Evolutionary conservation across 2,329 filamentous ascomycete species (phyloP).

Genomic region (Furcasterigmium sp.): DNA sequence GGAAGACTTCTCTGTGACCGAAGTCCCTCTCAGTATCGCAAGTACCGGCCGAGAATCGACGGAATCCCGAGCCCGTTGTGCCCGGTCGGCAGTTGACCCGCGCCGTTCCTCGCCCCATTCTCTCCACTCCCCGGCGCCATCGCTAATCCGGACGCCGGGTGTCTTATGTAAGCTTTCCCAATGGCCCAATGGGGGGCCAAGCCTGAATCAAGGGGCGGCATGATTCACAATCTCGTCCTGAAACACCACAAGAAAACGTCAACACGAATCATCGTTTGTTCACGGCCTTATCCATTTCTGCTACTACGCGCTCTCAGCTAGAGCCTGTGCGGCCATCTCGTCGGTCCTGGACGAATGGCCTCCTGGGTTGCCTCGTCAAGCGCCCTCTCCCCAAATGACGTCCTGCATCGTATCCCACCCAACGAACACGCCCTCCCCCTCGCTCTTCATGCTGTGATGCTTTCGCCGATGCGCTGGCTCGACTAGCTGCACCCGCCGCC

Average conservation of each 20-base stretch:
- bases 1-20: too few species aligned
- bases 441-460: background rate
- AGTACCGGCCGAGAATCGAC: too few species aligned
- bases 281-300: too few species aligned
- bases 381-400: background rate
- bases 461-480: slow-evolving; percentile 2
- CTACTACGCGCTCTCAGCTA: too few species aligned
- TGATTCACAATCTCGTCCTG: slow-evolving; percentile 4
- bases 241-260: slow-evolving; percentile 1
- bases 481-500: background rate
- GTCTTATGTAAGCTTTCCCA: too few species aligned
- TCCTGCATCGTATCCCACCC: background rate
- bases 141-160: too few species aligned
- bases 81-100: too few species aligned
- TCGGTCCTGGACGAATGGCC: background rate
- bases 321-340: background rate
- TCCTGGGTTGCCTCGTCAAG: background rate
- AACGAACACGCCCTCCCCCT: background rate
- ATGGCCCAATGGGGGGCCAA: too few species aligned
- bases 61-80: too few species aligned
- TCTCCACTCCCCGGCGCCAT: too few species aligned
- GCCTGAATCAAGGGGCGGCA: background rate
- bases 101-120: too few species aligned
- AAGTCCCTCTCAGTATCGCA: too few species aligned
- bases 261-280: background rate